Evolutionary conservation across 148 eudicot genomes (phyloP).

Genomic region (Rhododendron ferrugineum): DNA sequence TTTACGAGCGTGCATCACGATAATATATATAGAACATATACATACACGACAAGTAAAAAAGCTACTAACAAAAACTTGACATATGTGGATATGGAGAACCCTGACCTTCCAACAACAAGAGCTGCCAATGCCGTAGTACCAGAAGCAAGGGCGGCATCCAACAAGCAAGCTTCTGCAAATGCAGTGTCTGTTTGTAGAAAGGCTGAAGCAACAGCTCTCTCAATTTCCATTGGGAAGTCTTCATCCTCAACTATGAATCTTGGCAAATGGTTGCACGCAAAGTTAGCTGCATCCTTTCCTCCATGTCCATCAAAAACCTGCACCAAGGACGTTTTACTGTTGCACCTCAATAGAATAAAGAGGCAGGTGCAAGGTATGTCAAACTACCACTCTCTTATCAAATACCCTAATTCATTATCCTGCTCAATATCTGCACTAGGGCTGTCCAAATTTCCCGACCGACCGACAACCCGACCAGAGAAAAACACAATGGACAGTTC

Average conservation of each 20-base stretch:
- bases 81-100: background rate
- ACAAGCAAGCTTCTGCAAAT: conserved; percentile 82
- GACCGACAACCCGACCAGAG: too few relatives aligned
- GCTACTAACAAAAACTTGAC: background rate
- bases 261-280: conserved; percentile 82
- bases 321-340: background rate
- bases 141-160: conserved; percentile 77
- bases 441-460: too few relatives aligned
- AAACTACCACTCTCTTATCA: background rate
- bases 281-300: conserved; percentile 94
- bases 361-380: background rate
- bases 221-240: conserved; percentile 62
- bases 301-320: conserved; percentile 97
- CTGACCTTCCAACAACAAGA: conserved; percentile 81
- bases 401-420: background rate
- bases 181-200: conserved; percentile 78
- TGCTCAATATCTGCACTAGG: background rate
- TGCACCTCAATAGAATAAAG: background rate
- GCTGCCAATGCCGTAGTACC: conserved; percentile 94
- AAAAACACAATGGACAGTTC: too few relatives aligned
- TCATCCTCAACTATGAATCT: conserved; percentile 64
- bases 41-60: background rate
- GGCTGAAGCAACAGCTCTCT: conserved; percentile 73
- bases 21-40: background rate
- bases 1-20: background rate